A percentile compares a stretch with the other conserved stretches of the same genome.
Conservation (phyloP, 495 filamentous ascomycete genomes). For the Mytilinidion resinicola region DNA sequence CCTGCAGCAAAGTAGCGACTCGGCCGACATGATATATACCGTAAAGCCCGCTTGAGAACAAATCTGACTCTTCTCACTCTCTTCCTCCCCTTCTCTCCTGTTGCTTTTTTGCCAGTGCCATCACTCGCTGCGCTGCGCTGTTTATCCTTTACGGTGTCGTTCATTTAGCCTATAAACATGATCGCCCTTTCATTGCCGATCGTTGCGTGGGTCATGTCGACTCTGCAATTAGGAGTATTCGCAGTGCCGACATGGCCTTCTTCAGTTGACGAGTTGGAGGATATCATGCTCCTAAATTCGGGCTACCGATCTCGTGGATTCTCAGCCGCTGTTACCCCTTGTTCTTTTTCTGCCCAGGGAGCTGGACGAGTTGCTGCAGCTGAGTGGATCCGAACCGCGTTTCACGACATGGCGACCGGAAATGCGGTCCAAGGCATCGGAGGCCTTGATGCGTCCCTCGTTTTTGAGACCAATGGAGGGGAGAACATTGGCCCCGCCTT, state of each 20-base stretch:
- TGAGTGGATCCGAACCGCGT: constrained; percentile 57
- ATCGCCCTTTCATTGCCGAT: constrained; percentile 7
- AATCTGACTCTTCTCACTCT: too few species aligned
- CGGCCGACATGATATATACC: too few species aligned
- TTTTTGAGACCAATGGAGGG: constrained; percentile 45
- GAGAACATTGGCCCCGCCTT: constrained; percentile 57
- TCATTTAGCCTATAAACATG: not conserved
- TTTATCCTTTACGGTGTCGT: not conserved
- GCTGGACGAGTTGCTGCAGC: constrained; percentile 51
- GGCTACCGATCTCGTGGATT: constrained; percentile 50
- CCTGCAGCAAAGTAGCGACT: too few species aligned
- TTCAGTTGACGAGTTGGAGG: constrained; percentile 54
- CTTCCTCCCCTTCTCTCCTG: too few species aligned
- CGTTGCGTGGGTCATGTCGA: constrained; percentile 11
- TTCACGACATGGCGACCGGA: constrained; percentile 58
- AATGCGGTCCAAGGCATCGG: constrained; percentile 45
- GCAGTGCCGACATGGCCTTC: constrained; percentile 52
- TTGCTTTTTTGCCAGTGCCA: too few species aligned
- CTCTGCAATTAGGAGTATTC: constrained; percentile 13
- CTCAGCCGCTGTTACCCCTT: constrained; percentile 51
- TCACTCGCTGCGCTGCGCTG: not conserved
- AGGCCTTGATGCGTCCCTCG: constrained; percentile 55
- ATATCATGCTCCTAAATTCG: constrained; percentile 53
- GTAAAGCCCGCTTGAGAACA: too few species aligned
- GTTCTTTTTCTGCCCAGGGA: constrained; percentile 48